Base-by-base conservation (phyloP, 2,329 filamentous ascomycete species). In the Reticulascus tulasneorum region DNA sequence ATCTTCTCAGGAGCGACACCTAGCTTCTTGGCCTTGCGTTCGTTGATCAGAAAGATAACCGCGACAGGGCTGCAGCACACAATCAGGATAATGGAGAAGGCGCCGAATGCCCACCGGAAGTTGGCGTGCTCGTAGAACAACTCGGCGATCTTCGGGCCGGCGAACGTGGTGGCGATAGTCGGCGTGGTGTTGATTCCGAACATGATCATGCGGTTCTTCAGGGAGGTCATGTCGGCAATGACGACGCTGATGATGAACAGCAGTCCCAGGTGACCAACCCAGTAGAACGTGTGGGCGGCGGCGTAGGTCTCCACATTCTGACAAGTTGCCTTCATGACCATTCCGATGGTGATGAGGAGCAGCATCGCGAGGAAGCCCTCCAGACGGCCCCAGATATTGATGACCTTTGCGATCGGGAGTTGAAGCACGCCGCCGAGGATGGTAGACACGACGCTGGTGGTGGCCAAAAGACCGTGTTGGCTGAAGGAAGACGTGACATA, bases 401-500 rank as follows among this genome's bases (percentile, higher is more conserved):
- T 64, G 24, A 71, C 50, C 47, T 73, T 74, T 38, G 68, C 67
- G 37, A 72, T 59, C 10, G 59, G 58, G 7, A 66, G 59, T 23
- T 56, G 55, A 34, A 56, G 57, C 13, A 63, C 57, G 26, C 59
- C 63, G 28, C 58, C 56, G 10, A 69, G 52, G 27, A 66, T 55
- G 32, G 55, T 56, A 35, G 82, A 75, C 11, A 84, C 70, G 18
- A 85, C 78, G 33, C 74, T 63, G 27, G 83, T 74, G 0, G 79
- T 82, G 4, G 79, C 75, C n/a, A 85, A 67, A 22, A 86, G 65
- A 10, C 80, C 81, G 52, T 85, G 82, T 31, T 71, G 67, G 24
- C 65, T 64, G 51, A 84, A 86, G 4, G 73, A 67, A 40, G 79
- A 84, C 2, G 81, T 84, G 20, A 83, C 76, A 58, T 80, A 85